These are phyloP conservation scores for Cadophora gregata DNA, from an alignment of 2,329 filamentous ascomycete species.

Conservation along the genomic window DNA sequence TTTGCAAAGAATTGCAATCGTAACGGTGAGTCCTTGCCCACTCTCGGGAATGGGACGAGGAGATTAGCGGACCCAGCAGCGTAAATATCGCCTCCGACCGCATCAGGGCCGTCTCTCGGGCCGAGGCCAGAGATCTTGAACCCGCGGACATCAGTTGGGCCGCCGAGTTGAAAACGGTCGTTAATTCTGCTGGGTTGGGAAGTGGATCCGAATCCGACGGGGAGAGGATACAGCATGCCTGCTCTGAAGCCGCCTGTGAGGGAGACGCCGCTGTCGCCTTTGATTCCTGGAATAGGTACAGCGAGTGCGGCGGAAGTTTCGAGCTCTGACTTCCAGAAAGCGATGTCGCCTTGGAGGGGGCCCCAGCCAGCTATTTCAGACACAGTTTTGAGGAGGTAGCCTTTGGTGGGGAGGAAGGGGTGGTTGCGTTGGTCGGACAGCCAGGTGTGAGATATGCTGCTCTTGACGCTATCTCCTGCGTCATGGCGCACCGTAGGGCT, in stretches of 20 bases:
- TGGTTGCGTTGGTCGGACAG: constrained; percentile 82
- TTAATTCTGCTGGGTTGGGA: constrained; percentile 80
- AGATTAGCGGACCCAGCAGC: constrained; percentile 88
- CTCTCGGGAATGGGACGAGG: constrained; percentile 81
- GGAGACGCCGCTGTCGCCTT: constrained; percentile 76
- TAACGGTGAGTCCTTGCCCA: constrained; percentile 82
- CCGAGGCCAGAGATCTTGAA: constrained; percentile 91
- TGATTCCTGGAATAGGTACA: constrained; percentile 71
- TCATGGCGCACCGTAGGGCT: constrained; percentile 83
- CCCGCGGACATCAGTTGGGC: constrained; percentile 91
- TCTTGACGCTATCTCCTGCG: constrained; percentile 91
- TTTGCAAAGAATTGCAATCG: constrained; percentile 92
- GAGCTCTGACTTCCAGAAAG: constrained; percentile 91
- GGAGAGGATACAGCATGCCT: constrained; percentile 83
- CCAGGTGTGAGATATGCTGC: constrained; percentile 81
- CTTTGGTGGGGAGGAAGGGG: constrained; percentile 80
- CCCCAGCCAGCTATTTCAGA: constrained; percentile 89
- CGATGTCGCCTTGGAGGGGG: constrained; percentile 83
- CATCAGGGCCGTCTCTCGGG: constrained; percentile 83
- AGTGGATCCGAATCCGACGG: constrained; percentile 60
- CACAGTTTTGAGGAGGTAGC: constrained; percentile 79
- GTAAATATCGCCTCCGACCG: constrained; percentile 90
- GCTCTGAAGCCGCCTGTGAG: constrained; percentile 82
- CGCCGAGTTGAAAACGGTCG: constrained; percentile 93
- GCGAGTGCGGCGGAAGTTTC: constrained; percentile 80